phyloP scores from a whole-genome alignment of 768 basidiomycete genomes.

The Pisolithus sp. region DNA sequence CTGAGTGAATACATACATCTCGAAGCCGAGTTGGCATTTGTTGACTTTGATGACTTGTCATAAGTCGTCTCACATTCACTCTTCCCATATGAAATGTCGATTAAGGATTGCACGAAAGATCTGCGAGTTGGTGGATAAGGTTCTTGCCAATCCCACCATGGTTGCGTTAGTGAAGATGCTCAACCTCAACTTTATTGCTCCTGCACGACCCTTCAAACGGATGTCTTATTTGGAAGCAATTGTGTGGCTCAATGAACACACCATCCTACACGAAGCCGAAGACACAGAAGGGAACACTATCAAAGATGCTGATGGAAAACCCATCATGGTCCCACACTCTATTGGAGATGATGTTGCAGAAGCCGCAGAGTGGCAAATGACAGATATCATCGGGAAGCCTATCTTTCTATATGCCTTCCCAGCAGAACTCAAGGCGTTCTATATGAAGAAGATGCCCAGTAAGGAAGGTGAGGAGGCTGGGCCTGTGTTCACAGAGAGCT shows the following conservation, averaged over 20 bases:
- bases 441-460: slow-evolving; percentile 92
- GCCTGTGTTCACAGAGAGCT: slow-evolving; percentile 82
- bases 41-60: slow-evolving; percentile 91
- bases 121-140: slow-evolving; percentile 81
- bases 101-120: slow-evolving; percentile 45
- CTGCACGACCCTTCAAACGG: slow-evolving; percentile 82
- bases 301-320: slow-evolving; percentile 36
- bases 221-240: slow-evolving; percentile 91
- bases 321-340: slow-evolving; percentile 59
- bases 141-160: slow-evolving; percentile 68
- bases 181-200: slow-evolving; percentile 83
- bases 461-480: slow-evolving; percentile 39
- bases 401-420: slow-evolving; percentile 95
- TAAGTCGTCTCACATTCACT: slow-evolving; percentile 29
- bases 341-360: slow-evolving; percentile 97
- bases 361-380: slow-evolving; percentile 97
- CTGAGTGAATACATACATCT: slow-evolving; percentile 96
- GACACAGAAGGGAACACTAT: slow-evolving; percentile 65
- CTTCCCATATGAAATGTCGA: slow-evolving; percentile 7
- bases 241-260: slow-evolving; percentile 89
- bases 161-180: slow-evolving; percentile 80
- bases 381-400: slow-evolving; percentile 86
- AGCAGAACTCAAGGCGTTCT: slow-evolving; percentile 90
- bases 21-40: slow-evolving; percentile 93
- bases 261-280: slow-evolving; percentile 79